Base-by-base conservation (phyloP, 2,329 filamentous ascomycete species). In the Botrytis porri region DNA sequence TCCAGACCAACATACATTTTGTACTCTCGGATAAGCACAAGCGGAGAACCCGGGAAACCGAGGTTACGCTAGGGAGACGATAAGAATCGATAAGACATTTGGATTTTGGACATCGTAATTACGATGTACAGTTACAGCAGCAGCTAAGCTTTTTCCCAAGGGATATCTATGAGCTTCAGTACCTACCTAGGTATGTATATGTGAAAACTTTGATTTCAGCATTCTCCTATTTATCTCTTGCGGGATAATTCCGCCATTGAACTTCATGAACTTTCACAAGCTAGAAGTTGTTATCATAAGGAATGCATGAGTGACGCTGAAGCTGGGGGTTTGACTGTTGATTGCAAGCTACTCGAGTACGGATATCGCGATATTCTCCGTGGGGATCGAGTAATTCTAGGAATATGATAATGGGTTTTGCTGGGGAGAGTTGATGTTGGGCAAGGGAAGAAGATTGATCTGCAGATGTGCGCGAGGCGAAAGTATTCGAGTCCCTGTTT, bases 11-110 rank as follows among this genome's bases (percentile, higher is more conserved):
- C 5, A 18, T n/a, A 54, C 1, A 51, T 29, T 25, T 54, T 14
- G 25, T 51, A 20, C 64, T 29, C 64, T 64, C 62, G 62, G 57
- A 35, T 22, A 63, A 64, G 37, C 35, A 29, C 4, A 54, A 39
- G 57, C 69, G 59, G 59, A 51, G 41, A 64, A 61, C 59, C 41
- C 39, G 69, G 69, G 69, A 35, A 51, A 63, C 59, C 69, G 69
- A 70, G 69, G 69, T 41, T 39, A 9, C 25, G 32, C 57, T 29
- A 63, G 18, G 22, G 57, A 18, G 3, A 1, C 18, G 37, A 70
- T 45, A 39, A 62, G 41, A 22, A 37, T 20, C 18, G 48, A 59
- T 69, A 51, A 69, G 65, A 59, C 48, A 57, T 25, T 18, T 57
- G 14, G n/a, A 25, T 32, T 35, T 65, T 61, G 39, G 20, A 60